Conservation (phyloP, 1,284 basidiomycete species). For the Apiotrichum sp. region DNA sequence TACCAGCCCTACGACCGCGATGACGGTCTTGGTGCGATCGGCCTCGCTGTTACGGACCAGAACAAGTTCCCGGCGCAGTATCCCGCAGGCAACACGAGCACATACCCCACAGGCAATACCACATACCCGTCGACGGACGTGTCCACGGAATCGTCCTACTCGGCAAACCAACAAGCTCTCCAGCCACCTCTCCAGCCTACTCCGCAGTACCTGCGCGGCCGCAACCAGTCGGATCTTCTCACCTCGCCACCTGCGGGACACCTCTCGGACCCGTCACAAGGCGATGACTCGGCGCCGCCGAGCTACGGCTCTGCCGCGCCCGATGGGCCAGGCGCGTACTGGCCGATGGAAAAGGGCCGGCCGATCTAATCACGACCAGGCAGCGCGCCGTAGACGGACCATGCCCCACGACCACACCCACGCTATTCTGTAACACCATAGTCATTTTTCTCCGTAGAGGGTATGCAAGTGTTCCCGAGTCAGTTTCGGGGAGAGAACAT, state of each 20-base stretch:
- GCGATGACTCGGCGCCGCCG: slow-evolving; percentile 1
- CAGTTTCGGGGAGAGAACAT: too few relatives aligned
- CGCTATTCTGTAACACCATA: too few relatives aligned
- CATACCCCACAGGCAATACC: too few relatives aligned
- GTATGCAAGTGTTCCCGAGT: too few relatives aligned
- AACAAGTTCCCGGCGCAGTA: slow-evolving; percentile 20
- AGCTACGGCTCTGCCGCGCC: slow-evolving; percentile 8
- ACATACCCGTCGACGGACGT: not conserved
- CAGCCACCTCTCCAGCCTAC: slow-evolving; percentile 7
- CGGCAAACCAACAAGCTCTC: not conserved
- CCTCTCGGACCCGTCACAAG: too few relatives aligned
- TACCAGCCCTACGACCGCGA: slow-evolving; percentile 17
- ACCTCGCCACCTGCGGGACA: not conserved
- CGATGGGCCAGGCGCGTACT: not conserved
- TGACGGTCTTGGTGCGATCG: slow-evolving; percentile 34
- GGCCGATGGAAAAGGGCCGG: slow-evolving; percentile 1
- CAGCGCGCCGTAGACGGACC: too few relatives aligned
- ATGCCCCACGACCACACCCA: too few relatives aligned
- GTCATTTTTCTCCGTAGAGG: too few relatives aligned
- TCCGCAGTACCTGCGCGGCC: slow-evolving; percentile 11
- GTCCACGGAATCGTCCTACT: not conserved
- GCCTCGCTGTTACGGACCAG: slow-evolving; percentile 26
- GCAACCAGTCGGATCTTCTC: slow-evolving; percentile 1
- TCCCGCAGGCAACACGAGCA: slow-evolving; percentile 4
- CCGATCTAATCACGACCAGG: not conserved